A percentile compares a stretch with the other conserved stretches of the same genome.
Conservation (phyloP, 495 filamentous ascomycete genomes). For the Aspergillus bridgeri region DNA sequence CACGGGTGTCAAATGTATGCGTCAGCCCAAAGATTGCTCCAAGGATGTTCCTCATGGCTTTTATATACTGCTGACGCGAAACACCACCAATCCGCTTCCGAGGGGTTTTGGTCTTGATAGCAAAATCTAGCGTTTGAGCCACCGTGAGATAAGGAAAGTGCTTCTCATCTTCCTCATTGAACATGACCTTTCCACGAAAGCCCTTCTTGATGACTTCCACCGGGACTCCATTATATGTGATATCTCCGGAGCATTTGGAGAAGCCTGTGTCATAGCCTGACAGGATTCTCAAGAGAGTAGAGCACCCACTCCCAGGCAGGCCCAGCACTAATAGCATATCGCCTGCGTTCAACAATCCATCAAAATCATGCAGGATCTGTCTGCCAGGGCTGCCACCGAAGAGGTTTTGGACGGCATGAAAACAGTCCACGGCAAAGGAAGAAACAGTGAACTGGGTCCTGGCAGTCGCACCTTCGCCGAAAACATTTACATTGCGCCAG, state of each 20-base stretch:
- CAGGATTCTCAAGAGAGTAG: slow-evolving; percentile 64
- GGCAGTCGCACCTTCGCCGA: background rate
- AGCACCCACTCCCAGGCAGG: slow-evolving; percentile 50
- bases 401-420: background rate
- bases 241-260: slow-evolving; percentile 61
- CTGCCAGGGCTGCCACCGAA: background rate
- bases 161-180: slow-evolving; percentile 55
- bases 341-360: slow-evolving; percentile 60
- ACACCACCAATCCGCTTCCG: slow-evolving; percentile 36
- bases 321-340: slow-evolving; percentile 73
- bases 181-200: slow-evolving; percentile 62
- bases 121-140: slow-evolving; percentile 58
- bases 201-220: slow-evolving; percentile 56
- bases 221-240: slow-evolving; percentile 51
- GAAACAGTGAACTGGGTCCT: background rate
- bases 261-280: slow-evolving; percentile 52
- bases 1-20: slow-evolving; percentile 40
- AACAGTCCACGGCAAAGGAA: background rate
- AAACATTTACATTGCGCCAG: background rate
- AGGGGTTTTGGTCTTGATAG: slow-evolving; percentile 44
- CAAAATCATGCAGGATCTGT: slow-evolving; percentile 61
- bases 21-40: slow-evolving; percentile 38
- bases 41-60: slow-evolving; percentile 45
- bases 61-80: slow-evolving; percentile 30
- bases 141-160: slow-evolving; percentile 61